Percentiles rank a stretch among this genome's conserved stretches.
phyloP scores from a whole-genome alignment of 2,329 filamentous ascomycete species.

The Botrytis fabae region DNA sequence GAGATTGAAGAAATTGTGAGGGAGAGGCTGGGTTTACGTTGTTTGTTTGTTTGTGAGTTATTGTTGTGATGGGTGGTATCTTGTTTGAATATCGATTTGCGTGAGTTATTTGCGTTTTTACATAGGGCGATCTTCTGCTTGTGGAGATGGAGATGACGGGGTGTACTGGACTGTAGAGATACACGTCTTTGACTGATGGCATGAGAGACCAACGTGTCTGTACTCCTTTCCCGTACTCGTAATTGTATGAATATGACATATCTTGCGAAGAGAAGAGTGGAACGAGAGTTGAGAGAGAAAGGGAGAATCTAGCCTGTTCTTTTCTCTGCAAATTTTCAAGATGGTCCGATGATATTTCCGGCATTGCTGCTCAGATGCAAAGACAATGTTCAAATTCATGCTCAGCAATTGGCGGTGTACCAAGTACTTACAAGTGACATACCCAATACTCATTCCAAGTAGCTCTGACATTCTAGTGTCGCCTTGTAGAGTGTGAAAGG shows the following conservation, averaged over 20 bases:
- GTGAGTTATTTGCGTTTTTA: neutral
- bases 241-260: neutral
- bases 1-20: neutral
- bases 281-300: neutral
- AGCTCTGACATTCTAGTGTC: conserved; percentile 6
- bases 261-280: neutral
- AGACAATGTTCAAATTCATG: conserved; percentile 8
- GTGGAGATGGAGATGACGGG: neutral
- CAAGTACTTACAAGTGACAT: conserved; percentile 20
- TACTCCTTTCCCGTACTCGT: neutral
- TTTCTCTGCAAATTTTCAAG: neutral
- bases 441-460: neutral
- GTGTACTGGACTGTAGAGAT: neutral
- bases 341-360: neutral
- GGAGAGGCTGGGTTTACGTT: neutral
- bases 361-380: neutral
- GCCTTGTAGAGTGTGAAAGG: conserved; percentile 10
- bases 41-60: neutral
- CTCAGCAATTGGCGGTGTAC: conserved; percentile 12
- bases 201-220: neutral
- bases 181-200: neutral
- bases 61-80: neutral
- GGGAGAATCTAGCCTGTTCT: neutral
- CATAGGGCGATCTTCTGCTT: neutral
- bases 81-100: neutral